Evolutionary conservation across 169 alveolate genomes (phyloP).

Genomic region (Plasmodium gallinaceum): DNA sequence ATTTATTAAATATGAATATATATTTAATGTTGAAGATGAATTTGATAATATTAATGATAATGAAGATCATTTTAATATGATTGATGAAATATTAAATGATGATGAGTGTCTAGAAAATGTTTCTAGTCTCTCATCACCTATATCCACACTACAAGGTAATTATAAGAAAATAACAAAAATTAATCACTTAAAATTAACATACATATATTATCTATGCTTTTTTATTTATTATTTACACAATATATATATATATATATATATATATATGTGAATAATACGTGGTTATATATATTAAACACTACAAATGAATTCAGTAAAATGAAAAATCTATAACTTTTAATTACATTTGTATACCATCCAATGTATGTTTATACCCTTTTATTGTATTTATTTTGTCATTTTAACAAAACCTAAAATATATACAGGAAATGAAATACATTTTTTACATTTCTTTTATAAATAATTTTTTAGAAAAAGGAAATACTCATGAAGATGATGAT

Average conservation of each 20-base stretch:
- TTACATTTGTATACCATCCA: background rate
- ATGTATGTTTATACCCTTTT: no score
- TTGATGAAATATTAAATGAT: slow-evolving; percentile 71
- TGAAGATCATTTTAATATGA: slow-evolving; percentile 27
- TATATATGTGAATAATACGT: background rate
- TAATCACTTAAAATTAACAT: background rate
- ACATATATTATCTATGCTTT: no score
- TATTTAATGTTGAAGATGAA: slow-evolving; percentile 80
- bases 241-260: slow-evolving; percentile 3
- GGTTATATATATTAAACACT: background rate
- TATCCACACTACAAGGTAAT: slow-evolving; percentile 12
- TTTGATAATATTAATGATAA: slow-evolving; percentile 59
- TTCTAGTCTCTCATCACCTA: slow-evolving; percentile 37
- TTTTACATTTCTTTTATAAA: background rate
- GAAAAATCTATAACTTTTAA: no score
- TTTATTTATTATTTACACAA: background rate
- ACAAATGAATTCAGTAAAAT: background rate
- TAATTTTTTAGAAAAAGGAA: slow-evolving; percentile 2
- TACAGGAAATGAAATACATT: background rate
- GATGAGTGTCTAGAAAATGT: slow-evolving; percentile 23
- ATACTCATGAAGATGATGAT: background rate
- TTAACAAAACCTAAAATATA: no score
- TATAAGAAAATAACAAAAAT: background rate
- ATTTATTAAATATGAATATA: slow-evolving; percentile 78
- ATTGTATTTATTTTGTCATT: no score